Conservation (phyloP, 164 flowering plant genomes). For the Stephania japonica region DNA sequence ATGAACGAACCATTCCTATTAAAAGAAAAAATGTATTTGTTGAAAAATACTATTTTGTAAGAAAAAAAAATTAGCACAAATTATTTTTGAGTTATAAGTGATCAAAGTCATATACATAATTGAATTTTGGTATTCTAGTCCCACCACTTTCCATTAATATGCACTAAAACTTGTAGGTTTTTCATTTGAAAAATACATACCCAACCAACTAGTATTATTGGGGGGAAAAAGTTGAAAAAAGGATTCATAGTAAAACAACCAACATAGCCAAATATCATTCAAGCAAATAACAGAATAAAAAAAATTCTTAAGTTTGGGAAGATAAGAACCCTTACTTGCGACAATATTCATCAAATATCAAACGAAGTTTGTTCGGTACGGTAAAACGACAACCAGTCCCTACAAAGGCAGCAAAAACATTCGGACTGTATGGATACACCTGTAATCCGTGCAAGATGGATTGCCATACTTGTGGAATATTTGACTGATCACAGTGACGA, state of each 20-base stretch:
- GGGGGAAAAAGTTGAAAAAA: too few species aligned
- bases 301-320: not conserved
- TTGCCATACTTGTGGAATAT: conserved; percentile 46
- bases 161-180: too few species aligned
- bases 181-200: too few species aligned
- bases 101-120: too few species aligned
- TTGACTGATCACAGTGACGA: conserved; percentile 36
- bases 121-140: too few species aligned
- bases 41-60: not conserved
- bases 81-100: too few species aligned
- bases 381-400: conserved; percentile 51
- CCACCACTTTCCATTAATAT: too few species aligned
- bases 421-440: conserved; percentile 65
- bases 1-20: not conserved
- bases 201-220: too few species aligned
- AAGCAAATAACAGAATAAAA: not conserved
- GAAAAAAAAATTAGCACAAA: too few species aligned
- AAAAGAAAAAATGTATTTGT: not conserved
- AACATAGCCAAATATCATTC: too few species aligned
- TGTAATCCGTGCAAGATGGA: conserved; percentile 60
- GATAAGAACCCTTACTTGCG: conserved; percentile 45
- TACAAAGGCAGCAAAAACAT: conserved; percentile 47
- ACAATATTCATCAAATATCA: conserved; percentile 60
- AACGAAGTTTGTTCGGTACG: conserved; percentile 70
- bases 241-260: too few species aligned